phyloP scores from a whole-genome alignment of 2,329 filamentous ascomycete genomes.

The Penicillium sp. region DNA sequence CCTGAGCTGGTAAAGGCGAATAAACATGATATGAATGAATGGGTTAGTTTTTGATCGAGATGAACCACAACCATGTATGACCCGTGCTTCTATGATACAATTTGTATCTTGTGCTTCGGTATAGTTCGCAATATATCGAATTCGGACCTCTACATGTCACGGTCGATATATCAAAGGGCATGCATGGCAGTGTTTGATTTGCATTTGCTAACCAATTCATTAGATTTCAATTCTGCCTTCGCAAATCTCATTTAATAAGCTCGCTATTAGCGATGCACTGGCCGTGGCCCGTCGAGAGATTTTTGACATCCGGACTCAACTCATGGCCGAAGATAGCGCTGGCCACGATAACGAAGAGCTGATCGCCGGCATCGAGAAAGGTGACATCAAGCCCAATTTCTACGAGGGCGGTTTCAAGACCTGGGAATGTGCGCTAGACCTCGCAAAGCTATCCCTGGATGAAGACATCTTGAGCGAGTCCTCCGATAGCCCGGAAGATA shows the following conservation, averaged over 20 bases:
- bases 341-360: conserved; percentile 47
- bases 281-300: conserved; percentile 60
- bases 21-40: conserved; percentile 49
- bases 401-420: conserved; percentile 71
- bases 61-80: not conserved
- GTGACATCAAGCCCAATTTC: conserved; percentile 61
- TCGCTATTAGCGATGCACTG: conserved; percentile 43
- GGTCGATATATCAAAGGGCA: not conserved
- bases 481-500: conserved; percentile 17
- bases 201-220: conserved; percentile 7
- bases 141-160: not conserved
- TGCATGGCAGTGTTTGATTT: not conserved
- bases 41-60: conserved; percentile 44
- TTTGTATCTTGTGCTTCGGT: not conserved
- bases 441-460: conserved; percentile 46
- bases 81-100: not conserved
- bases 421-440: conserved; percentile 66
- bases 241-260: conserved; percentile 60
- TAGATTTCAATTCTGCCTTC: conserved; percentile 60
- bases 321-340: conserved; percentile 60
- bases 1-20: conserved; percentile 38
- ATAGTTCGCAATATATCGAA: not conserved
- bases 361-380: conserved; percentile 53
- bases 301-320: conserved; percentile 64
- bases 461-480: conserved; percentile 18